A percentile compares a stretch with the other conserved stretches of the same genome.
Conservation (phyloP, 2,329 filamentous ascomycete species). For the Incumbomyces delicatus region DNA sequence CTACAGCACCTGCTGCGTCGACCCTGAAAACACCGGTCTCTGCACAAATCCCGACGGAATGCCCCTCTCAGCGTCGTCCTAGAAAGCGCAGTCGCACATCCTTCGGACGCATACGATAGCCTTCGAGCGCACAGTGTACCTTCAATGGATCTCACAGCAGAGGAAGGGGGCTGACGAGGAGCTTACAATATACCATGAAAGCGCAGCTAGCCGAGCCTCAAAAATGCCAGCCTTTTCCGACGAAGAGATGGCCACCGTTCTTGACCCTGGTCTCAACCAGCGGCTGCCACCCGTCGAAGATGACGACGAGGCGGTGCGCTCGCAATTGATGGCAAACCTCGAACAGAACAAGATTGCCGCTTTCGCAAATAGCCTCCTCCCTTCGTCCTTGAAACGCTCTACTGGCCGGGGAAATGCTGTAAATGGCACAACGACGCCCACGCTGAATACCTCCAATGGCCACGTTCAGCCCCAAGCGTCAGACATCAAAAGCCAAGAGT, state of each 20-base stretch:
- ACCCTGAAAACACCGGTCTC: neutral
- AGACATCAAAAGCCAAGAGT: too few relatives aligned
- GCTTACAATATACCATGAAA: neutral
- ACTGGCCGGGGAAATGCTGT: too few relatives aligned
- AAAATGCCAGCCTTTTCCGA: constrained; percentile 14
- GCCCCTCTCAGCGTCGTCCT: neutral
- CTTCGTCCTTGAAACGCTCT: too few relatives aligned
- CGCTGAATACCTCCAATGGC: too few relatives aligned
- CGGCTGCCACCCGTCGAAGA: neutral
- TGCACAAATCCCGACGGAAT: neutral
- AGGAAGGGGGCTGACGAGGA: too few relatives aligned
- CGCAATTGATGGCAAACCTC: constrained; percentile 1
- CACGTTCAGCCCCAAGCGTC: too few relatives aligned
- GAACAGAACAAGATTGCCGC: constrained; percentile 1
- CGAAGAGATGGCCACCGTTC: constrained; percentile 9
- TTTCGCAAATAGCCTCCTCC: neutral
- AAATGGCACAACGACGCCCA: too few relatives aligned
- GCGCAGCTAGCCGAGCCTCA: neutral
- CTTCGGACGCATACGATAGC: too few relatives aligned
- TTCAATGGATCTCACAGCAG: too few relatives aligned
- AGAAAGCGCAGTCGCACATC: too few relatives aligned
- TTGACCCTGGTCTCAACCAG: neutral
- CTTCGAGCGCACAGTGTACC: too few relatives aligned
- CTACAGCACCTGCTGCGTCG: neutral
- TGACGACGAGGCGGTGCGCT: constrained; percentile 1